phyloP scores from a whole-genome alignment of 140 eudicot species.

The Flaveria floridana region DNA sequence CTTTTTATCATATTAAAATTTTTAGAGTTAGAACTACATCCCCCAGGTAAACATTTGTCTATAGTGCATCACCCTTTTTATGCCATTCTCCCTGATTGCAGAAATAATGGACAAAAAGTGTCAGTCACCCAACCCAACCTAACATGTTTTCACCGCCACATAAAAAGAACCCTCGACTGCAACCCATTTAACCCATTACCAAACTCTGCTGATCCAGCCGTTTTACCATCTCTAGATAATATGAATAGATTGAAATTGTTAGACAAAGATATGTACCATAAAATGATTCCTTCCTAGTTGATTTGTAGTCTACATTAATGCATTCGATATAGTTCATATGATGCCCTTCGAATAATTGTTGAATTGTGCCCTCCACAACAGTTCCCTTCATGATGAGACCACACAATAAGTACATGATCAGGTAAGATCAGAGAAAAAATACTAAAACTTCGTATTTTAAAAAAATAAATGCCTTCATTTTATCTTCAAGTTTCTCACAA shows the following conservation, averaged over 20 bases:
- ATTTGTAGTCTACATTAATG: constrained; percentile 86
- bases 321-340: constrained; percentile 96
- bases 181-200: constrained; percentile 11
- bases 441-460: not conserved
- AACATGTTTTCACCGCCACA: not conserved
- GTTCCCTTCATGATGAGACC: constrained; percentile 60
- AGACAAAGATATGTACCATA: constrained; percentile 52
- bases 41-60: not conserved
- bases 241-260: not conserved
- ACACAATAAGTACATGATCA: constrained; percentile 5
- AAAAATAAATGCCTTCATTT: constrained; percentile 63
- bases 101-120: not conserved
- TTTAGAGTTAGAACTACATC: not conserved
- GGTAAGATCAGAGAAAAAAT: not conserved
- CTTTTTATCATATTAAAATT: not conserved
- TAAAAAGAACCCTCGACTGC: not conserved
- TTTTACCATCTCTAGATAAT: not conserved
- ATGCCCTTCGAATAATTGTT: constrained; percentile 89
- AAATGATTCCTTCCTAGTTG: constrained; percentile 91
- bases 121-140: not conserved
- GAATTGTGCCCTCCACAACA: constrained; percentile 97
- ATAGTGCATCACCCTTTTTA: not conserved
- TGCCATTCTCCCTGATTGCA: constrained; percentile 2
- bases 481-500: constrained; percentile 94
- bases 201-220: not conserved